These are phyloP conservation scores for Fusarium udum DNA, from an alignment of 2,329 filamentous ascomycete species.

Conservation along the genomic window DNA sequence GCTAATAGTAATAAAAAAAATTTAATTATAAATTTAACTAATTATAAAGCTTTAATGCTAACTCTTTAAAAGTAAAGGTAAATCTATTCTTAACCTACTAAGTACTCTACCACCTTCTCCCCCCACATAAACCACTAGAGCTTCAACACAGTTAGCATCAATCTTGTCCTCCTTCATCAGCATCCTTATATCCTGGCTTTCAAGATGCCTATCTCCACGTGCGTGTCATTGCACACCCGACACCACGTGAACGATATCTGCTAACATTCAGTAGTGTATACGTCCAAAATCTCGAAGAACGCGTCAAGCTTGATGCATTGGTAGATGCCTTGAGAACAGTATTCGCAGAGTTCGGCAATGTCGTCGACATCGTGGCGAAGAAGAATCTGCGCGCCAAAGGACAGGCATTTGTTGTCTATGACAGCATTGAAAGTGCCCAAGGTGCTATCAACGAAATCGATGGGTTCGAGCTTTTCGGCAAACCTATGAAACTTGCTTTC, in stretches of 20 bases:
- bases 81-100: no score
- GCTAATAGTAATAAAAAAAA: no score
- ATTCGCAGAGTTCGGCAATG: slow-evolving; percentile 88
- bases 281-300: slow-evolving; percentile 89
- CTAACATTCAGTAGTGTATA: slow-evolving; percentile 66
- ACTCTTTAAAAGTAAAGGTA: no score
- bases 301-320: slow-evolving; percentile 82
- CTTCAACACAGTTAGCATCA: neutral
- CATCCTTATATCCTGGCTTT: slow-evolving; percentile 48
- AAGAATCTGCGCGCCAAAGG: slow-evolving; percentile 92
- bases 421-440: slow-evolving; percentile 78
- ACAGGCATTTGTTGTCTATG: slow-evolving; percentile 95
- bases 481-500: slow-evolving; percentile 85
- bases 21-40: no score
- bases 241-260: slow-evolving; percentile 50
- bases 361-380: slow-evolving; percentile 88
- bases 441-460: slow-evolving; percentile 88
- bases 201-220: slow-evolving; percentile 68
- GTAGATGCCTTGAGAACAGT: slow-evolving; percentile 77
- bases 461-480: slow-evolving; percentile 92
- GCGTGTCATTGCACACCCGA: slow-evolving; percentile 78
- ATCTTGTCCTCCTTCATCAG: neutral
- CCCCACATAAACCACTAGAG: neutral
- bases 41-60: no score
- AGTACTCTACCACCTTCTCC: neutral